phyloP scores from a whole-genome alignment of 805 yeast genomes.

The Wickerhamomyces tratensis region DNA sequence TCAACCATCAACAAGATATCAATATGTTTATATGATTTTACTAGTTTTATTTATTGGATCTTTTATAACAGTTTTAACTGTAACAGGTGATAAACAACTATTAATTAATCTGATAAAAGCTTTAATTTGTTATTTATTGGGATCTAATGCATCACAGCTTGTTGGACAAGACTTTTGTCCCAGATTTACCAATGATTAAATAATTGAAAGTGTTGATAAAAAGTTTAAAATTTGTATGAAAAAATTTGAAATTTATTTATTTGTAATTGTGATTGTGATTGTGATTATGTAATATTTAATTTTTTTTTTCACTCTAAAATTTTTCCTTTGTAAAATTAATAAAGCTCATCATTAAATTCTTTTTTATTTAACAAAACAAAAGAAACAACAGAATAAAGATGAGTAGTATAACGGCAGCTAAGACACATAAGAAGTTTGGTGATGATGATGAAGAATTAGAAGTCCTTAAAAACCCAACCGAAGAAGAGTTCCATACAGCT shows the following conservation, averaged over 20 bases:
- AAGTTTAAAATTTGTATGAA: too few species aligned
- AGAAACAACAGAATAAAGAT: too few species aligned
- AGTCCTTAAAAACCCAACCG: not conserved
- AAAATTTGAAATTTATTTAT: too few species aligned
- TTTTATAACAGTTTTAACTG: not conserved
- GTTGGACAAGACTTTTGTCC: slow-evolving; percentile 15
- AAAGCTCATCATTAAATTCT: too few species aligned
- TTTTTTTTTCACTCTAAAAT: too few species aligned
- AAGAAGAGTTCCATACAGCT: slow-evolving; percentile 9
- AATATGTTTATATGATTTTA: not conserved
- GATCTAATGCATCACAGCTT: slow-evolving; percentile 1
- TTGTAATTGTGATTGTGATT: too few species aligned
- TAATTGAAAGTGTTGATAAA: too few species aligned
- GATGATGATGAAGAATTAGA: slow-evolving; percentile 9
- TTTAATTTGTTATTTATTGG: slow-evolving; percentile 12
- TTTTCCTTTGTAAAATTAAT: too few species aligned
- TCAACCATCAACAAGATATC: not conserved
- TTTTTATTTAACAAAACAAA: too few species aligned
- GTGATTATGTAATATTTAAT: too few species aligned
- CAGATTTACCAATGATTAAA: not conserved
- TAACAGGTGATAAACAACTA: slow-evolving; percentile 11
- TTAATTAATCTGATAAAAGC: slow-evolving; percentile 10
- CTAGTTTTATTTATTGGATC: not conserved
- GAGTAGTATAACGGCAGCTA: not conserved
- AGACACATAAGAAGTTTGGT: slow-evolving; percentile 13